phyloP scores from a whole-genome alignment of 768 basidiomycete species.

The Lactarius quietus region DNA sequence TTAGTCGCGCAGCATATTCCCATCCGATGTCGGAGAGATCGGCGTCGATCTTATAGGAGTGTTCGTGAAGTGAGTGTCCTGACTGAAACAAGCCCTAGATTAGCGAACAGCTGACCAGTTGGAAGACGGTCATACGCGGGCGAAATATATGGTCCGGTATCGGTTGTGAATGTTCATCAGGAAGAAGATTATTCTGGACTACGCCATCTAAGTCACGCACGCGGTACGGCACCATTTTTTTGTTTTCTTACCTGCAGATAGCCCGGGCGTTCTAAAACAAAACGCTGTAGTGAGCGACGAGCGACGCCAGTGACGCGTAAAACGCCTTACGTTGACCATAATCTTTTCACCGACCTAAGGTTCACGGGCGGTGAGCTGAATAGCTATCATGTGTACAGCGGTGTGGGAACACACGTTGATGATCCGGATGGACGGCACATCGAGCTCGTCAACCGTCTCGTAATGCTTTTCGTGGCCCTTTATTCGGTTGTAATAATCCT shows the following conservation, averaged over 20 bases:
- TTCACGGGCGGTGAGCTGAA: background rate
- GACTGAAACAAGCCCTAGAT: slow-evolving; percentile 50
- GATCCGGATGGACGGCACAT: slow-evolving; percentile 28
- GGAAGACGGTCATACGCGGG: slow-evolving; percentile 62
- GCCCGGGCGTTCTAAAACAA: slow-evolving; percentile 64
- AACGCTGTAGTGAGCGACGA: background rate
- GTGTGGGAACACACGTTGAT: slow-evolving; percentile 15
- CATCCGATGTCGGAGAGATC: slow-evolving; percentile 93
- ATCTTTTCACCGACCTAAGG: slow-evolving; percentile 90
- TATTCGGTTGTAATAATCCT: slow-evolving; percentile 91
- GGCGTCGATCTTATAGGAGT: slow-evolving; percentile 98
- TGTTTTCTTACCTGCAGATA: slow-evolving; percentile 68
- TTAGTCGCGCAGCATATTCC: slow-evolving; percentile 90
- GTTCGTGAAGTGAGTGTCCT: slow-evolving; percentile 97
- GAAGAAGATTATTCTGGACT: slow-evolving; percentile 97
- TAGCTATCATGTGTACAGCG: background rate
- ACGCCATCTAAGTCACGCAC: slow-evolving; percentile 20
- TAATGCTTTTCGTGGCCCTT: slow-evolving; percentile 82
- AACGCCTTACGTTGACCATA: slow-evolving; percentile 73
- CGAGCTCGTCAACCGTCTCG: slow-evolving; percentile 85
- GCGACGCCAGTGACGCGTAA: background rate
- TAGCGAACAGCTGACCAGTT: background rate
- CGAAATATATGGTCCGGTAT: slow-evolving; percentile 93
- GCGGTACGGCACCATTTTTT: slow-evolving; percentile 17
- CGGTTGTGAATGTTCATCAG: slow-evolving; percentile 99